A percentile compares a stretch with the other conserved stretches of the same genome.
phyloP scores from a whole-genome alignment of 306 rosid genomes.

The Trifolium fragiferum region DNA sequence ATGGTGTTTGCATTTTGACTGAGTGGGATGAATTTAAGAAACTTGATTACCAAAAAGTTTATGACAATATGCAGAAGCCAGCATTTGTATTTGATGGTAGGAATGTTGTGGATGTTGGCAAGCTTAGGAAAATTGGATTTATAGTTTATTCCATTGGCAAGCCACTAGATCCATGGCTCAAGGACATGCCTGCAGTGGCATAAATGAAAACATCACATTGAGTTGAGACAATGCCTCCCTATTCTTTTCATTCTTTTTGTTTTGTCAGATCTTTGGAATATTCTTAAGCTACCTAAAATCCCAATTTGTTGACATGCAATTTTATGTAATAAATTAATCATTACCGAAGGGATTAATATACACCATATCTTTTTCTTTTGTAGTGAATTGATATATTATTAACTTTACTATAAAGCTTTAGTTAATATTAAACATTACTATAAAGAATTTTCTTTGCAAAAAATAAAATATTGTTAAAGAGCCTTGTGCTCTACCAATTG shows the following conservation, averaged over 20 bases:
- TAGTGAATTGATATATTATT: too few relatives aligned
- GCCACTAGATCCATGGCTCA: conserved; percentile 84
- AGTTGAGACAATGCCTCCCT: conserved; percentile 15
- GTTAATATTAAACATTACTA: too few relatives aligned
- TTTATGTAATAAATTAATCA: conserved; percentile 46
- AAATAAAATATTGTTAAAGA: too few relatives aligned
- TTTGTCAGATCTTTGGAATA: conserved; percentile 34
- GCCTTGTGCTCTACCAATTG: too few relatives aligned
- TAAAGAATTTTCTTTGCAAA: too few relatives aligned
- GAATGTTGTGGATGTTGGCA: conserved; percentile 59
- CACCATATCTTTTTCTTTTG: too few relatives aligned
- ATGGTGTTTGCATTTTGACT: conserved; percentile 68
- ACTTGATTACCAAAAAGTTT: conserved; percentile 67
- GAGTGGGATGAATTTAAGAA: conserved; percentile 83
- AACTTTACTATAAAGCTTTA: too few relatives aligned
- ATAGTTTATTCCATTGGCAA: conserved; percentile 79
- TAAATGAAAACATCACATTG: conserved; percentile 38
- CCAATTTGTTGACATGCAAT: conserved; percentile 31
- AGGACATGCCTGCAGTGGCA: conserved; percentile 85
- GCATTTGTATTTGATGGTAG: conserved; percentile 80
- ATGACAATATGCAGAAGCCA: conserved; percentile 79
- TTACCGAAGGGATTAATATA: background rate
- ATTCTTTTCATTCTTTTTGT: conserved; percentile 30
- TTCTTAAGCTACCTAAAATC: background rate
- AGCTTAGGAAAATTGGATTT: conserved; percentile 75